Base-by-base conservation (phyloP, 2,329 filamentous ascomycete species). In the Aspergillus chevalieri region DNA sequence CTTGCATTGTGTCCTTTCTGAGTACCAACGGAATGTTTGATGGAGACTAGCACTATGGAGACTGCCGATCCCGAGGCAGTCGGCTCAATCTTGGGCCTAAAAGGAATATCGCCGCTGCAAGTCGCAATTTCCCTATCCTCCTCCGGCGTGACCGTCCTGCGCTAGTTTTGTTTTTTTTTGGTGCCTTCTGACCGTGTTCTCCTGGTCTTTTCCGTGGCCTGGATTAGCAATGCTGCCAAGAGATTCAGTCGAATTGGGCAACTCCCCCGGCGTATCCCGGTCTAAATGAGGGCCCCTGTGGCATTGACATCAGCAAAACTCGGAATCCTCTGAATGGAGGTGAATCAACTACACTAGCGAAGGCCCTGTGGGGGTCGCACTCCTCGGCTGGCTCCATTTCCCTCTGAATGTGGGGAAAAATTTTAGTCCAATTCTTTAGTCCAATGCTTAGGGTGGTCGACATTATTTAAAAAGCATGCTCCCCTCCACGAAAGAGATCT, bases 71-170 rank as follows among this genome's bases (percentile, higher is more conserved):
- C 38, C n/a, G 15, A 15, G n/a, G 34, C 26, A 30, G 26, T 30
- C 26, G 21, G 21, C n/a, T 36, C 22, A n/a, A 38, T 46, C 42
- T 52, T 22, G 30, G 28, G 38, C 49, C 38, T 46, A 49, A 43
- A 48, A 39, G 21, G 49, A 34, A 46, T 30, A 30, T 47, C 46
- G 33, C 17, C 43, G n/a, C 19, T 33, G 46, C 39, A 49, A 49
- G 44, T 58, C 50, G 54, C 49, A 55, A 59, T 53, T 54, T 55
- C 45, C 51, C 41, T 36, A 19, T 30, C 12, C 34, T 52, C 28
- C 36, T 38, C 26, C 26, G 10, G 10, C 10, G 10, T 12, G 26
- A 30, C 26, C 3, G 10, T 30, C 34, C 6, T n/a, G 34, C n/a
- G 14, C 34, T n/a, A 36, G 14, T 9, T 17, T 36, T n/a, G 34